These are phyloP conservation scores for Botrytis elliptica DNA, from an alignment of 2,329 filamentous ascomycete species.

Conservation along the genomic window DNA sequence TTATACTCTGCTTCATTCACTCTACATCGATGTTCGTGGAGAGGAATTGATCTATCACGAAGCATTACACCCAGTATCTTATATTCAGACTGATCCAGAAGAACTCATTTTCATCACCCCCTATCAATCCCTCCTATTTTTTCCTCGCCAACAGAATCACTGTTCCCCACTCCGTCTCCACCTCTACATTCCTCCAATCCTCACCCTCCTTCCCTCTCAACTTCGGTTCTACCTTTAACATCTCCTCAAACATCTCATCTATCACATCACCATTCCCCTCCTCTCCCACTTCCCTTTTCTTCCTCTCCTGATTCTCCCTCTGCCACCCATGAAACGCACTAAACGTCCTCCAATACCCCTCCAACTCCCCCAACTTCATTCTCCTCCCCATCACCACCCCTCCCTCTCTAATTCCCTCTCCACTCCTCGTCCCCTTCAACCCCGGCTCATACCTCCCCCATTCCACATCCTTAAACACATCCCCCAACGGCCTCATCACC, in stretches of 20 bases:
- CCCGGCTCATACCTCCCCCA: constrained; percentile 59
- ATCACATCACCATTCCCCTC: constrained; percentile 60
- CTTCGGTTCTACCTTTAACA: constrained; percentile 52
- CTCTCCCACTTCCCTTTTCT: constrained; percentile 49
- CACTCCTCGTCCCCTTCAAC: constrained; percentile 39
- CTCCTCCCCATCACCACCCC: constrained; percentile 52
- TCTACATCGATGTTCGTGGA: fast-evolving
- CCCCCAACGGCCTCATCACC: constrained; percentile 45
- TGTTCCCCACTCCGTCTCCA: constrained; percentile 61
- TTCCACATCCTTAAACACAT: constrained; percentile 52
- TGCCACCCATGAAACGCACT: constrained; percentile 60
- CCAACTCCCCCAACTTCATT: constrained; percentile 56
- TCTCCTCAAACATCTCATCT: constrained; percentile 61
- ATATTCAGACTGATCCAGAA: neutral
- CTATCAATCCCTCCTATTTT: constrained; percentile 26
- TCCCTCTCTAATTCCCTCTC: constrained; percentile 39
- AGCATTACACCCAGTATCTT: neutral
- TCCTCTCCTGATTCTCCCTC: constrained; percentile 51
- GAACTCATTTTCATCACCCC: neutral
- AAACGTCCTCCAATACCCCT: constrained; percentile 61
- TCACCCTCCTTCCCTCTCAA: constrained; percentile 49
- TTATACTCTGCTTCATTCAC: neutral
- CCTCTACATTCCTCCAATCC: constrained; percentile 52
- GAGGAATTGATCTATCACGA: neutral
- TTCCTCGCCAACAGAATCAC: constrained; percentile 57